phyloP scores from a whole-genome alignment of 2,329 filamentous ascomycete species.

The Claviceps sp. region DNA sequence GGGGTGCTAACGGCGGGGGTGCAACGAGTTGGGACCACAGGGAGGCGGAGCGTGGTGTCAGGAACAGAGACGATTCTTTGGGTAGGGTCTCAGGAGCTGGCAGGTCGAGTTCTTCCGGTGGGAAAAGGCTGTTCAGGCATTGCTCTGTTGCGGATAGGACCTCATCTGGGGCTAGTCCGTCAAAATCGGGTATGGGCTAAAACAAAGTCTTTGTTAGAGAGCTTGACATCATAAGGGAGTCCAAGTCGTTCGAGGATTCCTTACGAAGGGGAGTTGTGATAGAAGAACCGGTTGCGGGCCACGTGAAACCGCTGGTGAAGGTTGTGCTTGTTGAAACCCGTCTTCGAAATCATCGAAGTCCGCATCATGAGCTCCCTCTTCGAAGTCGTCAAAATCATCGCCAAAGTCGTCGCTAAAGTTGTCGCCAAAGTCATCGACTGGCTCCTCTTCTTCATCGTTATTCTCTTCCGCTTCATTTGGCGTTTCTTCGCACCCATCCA shows the following conservation, averaged over 20 bases:
- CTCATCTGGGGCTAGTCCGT: slow-evolving; percentile 45
- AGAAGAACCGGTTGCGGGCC: slow-evolving; percentile 22
- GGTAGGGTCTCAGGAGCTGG: slow-evolving; percentile 36
- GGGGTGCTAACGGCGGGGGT: slow-evolving; percentile 84
- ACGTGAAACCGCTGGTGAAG: slow-evolving; percentile 15
- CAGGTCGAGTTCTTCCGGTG: slow-evolving; percentile 39
- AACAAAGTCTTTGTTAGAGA: slow-evolving; percentile 9
- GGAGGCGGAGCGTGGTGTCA: slow-evolving; percentile 75
- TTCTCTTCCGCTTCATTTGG: not conserved
- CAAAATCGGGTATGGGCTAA: slow-evolving; percentile 56
- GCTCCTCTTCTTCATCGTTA: not conserved
- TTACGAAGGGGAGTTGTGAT: slow-evolving; percentile 32
- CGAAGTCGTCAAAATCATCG: slow-evolving; percentile 47
- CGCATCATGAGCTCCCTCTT: slow-evolving; percentile 40
- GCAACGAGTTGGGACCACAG: slow-evolving; percentile 95
- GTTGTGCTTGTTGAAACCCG: slow-evolving; percentile 46
- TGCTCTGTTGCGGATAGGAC: slow-evolving; percentile 48
- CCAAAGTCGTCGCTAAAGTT: slow-evolving; percentile 24
- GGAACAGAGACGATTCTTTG: slow-evolving; percentile 54
- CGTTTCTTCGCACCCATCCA: not conserved
- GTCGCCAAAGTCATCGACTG: slow-evolving; percentile 15
- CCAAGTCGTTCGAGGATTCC: slow-evolving; percentile 6
- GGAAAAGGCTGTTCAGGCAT: slow-evolving; percentile 55
- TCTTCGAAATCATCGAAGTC: slow-evolving; percentile 62
- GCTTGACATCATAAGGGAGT: not conserved